These are phyloP conservation scores for Sclerotinia nivalis DNA, from an alignment of 2,329 filamentous ascomycete species.

Conservation along the genomic window DNA sequence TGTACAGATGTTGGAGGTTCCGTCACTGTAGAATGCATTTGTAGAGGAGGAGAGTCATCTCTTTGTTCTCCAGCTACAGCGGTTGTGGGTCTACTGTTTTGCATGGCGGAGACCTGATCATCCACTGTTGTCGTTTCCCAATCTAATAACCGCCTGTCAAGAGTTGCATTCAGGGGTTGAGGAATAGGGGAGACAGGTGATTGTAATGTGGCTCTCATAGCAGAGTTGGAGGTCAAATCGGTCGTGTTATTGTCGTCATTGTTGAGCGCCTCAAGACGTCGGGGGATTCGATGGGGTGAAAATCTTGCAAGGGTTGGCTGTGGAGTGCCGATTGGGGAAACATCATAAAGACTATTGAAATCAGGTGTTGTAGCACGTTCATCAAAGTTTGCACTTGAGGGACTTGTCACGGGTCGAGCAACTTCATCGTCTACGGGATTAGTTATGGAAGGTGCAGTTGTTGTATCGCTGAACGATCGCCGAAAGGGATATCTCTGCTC, in stretches of 20 bases:
- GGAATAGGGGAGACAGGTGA: conserved; percentile 35
- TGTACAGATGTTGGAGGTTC: neutral
- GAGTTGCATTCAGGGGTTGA: conserved; percentile 25
- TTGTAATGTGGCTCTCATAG: conserved; percentile 32
- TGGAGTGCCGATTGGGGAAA: conserved; percentile 40
- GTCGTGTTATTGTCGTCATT: conserved; percentile 14
- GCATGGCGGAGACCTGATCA: conserved; percentile 20
- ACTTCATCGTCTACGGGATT: conserved; percentile 36
- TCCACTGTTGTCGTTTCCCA: conserved; percentile 27
- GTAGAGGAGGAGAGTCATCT: neutral
- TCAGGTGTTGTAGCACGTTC: conserved; percentile 22
- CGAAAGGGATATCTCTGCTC: conserved; percentile 39
- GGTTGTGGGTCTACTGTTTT: conserved; percentile 18
- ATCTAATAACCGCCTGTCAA: conserved; percentile 26
- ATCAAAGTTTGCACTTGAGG: conserved; percentile 20
- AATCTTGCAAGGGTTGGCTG: conserved; percentile 26
- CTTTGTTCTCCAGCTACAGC: neutral
- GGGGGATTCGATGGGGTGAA: conserved; percentile 31
- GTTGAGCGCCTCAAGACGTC: conserved; percentile 33
- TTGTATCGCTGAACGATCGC: conserved; percentile 44
- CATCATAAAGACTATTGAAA: conserved; percentile 42
- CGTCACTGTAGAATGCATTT: neutral
- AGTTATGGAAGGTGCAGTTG: conserved; percentile 34
- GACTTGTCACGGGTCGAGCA: conserved; percentile 42
- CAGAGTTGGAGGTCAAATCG: conserved; percentile 23